phyloP scores from a whole-genome alignment of 257 asterid species.

The Gynochthodes officinalis region DNA sequence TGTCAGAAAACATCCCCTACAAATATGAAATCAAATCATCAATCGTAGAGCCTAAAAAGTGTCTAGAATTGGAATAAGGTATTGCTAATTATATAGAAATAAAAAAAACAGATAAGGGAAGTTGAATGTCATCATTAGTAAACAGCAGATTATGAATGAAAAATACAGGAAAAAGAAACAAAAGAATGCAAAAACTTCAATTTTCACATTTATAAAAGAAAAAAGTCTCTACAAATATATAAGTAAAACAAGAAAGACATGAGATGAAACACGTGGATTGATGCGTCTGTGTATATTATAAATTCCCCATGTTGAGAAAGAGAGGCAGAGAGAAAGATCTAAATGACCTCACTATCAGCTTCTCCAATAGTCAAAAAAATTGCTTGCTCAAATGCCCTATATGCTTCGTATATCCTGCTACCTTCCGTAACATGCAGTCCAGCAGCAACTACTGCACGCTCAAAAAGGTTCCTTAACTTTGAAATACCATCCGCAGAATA shows the following conservation, averaged over 20 bases:
- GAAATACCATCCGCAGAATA: conserved; percentile 62
- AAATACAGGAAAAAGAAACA: neutral
- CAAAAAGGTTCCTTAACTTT: conserved; percentile 75
- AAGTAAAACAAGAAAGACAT: neutral
- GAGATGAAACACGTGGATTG: neutral
- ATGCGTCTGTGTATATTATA: neutral
- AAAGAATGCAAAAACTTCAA: neutral
- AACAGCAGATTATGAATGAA: neutral
- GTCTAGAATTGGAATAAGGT: neutral
- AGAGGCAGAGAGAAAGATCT: conserved; percentile 11
- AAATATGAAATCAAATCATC: neutral
- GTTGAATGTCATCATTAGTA: neutral
- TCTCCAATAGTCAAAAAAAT: conserved; percentile 53
- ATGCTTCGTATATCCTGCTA: conserved; percentile 75
- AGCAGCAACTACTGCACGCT: conserved; percentile 85
- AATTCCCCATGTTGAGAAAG: neutral
- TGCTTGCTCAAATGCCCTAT: conserved; percentile 83
- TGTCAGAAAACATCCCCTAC: neutral
- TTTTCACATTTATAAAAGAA: neutral
- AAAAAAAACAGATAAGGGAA: neutral
- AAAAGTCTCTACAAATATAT: neutral
- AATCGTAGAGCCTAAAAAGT: neutral
- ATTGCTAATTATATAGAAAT: neutral
- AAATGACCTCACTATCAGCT: conserved; percentile 51
- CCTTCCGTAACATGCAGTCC: conserved; percentile 90